Conservation (phyloP, 345 rosid genomes). For the Ceriops decandra region DNA sequence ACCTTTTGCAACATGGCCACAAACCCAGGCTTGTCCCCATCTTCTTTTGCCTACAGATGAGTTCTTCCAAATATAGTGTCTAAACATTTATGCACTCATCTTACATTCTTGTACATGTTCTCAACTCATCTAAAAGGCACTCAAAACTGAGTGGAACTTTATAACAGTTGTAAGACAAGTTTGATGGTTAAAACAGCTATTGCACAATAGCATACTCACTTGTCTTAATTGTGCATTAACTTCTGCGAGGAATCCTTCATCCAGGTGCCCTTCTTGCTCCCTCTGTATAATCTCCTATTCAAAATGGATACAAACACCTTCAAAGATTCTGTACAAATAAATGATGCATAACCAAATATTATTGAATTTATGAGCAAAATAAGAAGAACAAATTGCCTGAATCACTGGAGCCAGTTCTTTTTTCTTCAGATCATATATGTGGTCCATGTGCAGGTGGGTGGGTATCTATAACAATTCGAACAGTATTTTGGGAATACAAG, state of each 20-base stretch:
- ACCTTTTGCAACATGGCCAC: constrained; percentile 91
- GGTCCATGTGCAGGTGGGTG: too few relatives aligned
- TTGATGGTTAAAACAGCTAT: constrained; percentile 1
- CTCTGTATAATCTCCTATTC: constrained; percentile 60
- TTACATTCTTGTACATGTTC: background rate
- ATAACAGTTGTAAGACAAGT: background rate
- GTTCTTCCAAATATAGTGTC: background rate
- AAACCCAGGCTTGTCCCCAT: constrained; percentile 85
- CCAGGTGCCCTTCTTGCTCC: constrained; percentile 79
- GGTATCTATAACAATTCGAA: background rate
- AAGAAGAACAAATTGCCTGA: too few relatives aligned
- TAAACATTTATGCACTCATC: background rate
- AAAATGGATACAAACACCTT: constrained; percentile 3
- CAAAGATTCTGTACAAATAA: background rate
- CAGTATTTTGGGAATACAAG: background rate
- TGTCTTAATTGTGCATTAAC: constrained; percentile 89
- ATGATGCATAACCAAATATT: background rate
- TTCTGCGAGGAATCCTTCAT: constrained; percentile 91
- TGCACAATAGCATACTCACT: constrained; percentile 34
- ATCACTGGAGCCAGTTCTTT: too few relatives aligned
- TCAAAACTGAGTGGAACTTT: background rate
- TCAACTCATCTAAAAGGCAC: background rate
- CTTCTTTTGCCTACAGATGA: constrained; percentile 74
- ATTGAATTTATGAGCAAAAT: too few relatives aligned
- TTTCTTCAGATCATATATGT: too few relatives aligned